A percentile compares a stretch with the other conserved stretches of the same genome.
Conservation (phyloP, 371 early-diverging fungal species). For the Mortierella sp. region DNA sequence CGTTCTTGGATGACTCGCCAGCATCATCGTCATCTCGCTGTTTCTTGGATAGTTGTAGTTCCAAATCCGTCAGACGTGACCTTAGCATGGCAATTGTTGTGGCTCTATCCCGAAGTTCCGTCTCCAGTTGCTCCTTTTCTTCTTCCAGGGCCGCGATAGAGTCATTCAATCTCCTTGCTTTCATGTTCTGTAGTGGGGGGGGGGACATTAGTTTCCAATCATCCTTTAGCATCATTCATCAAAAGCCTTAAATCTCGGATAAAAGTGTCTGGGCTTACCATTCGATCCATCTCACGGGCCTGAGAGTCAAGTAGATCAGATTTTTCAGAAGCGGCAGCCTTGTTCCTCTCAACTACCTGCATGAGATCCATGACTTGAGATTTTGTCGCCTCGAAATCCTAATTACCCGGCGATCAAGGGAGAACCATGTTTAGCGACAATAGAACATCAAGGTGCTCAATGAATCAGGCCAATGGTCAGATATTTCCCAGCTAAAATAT, state of each 20-base stretch:
- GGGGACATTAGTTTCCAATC: neutral
- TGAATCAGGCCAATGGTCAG: too few species aligned
- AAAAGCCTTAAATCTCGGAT: too few species aligned
- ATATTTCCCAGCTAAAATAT: too few species aligned
- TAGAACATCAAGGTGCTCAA: too few species aligned
- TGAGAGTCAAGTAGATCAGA: slow-evolving; percentile 31
- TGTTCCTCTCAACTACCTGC: slow-evolving; percentile 37
- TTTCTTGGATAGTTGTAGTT: slow-evolving; percentile 32
- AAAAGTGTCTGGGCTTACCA: slow-evolving; percentile 18
- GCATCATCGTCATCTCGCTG: slow-evolving; percentile 26
- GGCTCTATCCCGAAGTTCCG: slow-evolving; percentile 30
- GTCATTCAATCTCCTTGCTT: slow-evolving; percentile 30
- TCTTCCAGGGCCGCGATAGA: slow-evolving; percentile 31
- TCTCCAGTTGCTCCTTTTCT: slow-evolving; percentile 44
- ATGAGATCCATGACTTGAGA: slow-evolving; percentile 31
- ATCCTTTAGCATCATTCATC: neutral
- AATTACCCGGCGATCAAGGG: too few species aligned
- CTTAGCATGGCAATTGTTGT: slow-evolving; percentile 43
- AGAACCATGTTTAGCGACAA: too few species aligned
- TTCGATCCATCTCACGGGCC: slow-evolving; percentile 40
- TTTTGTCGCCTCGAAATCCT: slow-evolving; percentile 37
- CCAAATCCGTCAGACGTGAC: slow-evolving; percentile 37
- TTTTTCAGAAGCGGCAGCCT: slow-evolving; percentile 27
- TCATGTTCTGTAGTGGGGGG: slow-evolving; percentile 15
- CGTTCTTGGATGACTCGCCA: slow-evolving; percentile 26